Base-by-base conservation (phyloP, 208 protist species). In the Leishmania mexicana region DNA sequence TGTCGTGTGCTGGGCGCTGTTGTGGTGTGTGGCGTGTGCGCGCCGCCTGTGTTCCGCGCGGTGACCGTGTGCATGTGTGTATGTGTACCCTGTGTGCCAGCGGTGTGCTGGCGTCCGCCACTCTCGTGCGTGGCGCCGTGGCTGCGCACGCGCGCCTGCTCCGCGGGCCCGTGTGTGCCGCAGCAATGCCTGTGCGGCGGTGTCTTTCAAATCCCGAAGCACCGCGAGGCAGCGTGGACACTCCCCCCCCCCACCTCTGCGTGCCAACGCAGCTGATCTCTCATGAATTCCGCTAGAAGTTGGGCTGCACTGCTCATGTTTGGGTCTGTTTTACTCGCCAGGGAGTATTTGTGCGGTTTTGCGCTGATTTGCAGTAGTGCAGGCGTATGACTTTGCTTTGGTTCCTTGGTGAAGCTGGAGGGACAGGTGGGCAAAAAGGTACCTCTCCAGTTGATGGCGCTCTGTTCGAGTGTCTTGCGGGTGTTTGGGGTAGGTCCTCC, bases 171-270 rank as follows among this genome's bases (percentile, higher is more conserved):
- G 75, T 74, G 77, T 76, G 80, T 58, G 80, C 80, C 53, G 80
- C 80, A 79, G 80, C 80, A 83, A 83, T 83, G 80, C 80, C 80
- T 83, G 80, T 76, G 73, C 51, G 35, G 80, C 80, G 65, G 80
- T 75, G 80, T 58, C 74, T 68, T 75, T 75, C 51, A 17, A 45
- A 76, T 51, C 47, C 80, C 74, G 80, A 79, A 83, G 80, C 80
- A 80, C 80, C 80, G 80, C 80, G 80, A 83, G 80, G 80, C 64
- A 53, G 19, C 57, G 10, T 38, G 28, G 42, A 57, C 54, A 51
- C 65, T 28, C 58, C 64, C 31, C 75, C 58, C 64, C 31, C 75
- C 67, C 80, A 75, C 80, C 40, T 64, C 80, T 83, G 80, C 80
- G 74, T 51, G 24, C 38, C 67, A 54, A 45, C 80, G 80, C 80